A percentile compares a stretch with the other conserved stretches of the same genome.
phyloP scores from a whole-genome alignment of 1,284 basidiomycete genomes.

The Ceratobasidium sp. region DNA sequence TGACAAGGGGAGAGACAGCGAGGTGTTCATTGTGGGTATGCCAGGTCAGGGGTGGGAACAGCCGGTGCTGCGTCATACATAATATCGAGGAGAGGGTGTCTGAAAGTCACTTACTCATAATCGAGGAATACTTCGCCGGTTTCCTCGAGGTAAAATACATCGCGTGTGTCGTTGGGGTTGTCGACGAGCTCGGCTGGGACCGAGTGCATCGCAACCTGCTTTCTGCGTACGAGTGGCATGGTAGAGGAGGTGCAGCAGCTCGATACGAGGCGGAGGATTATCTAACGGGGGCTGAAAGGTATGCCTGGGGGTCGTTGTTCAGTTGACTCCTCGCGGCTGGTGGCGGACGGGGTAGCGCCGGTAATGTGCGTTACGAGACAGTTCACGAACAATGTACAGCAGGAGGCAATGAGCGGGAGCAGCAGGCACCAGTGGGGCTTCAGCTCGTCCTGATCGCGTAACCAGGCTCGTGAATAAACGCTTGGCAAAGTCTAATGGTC shows the following conservation, averaged over 20 bases:
- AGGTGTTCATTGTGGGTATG: constrained; percentile 8
- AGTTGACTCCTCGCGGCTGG: background rate
- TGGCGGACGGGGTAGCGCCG: constrained; percentile 36
- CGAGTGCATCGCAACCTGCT: constrained; percentile 84
- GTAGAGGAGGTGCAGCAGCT: background rate
- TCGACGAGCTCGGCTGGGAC: constrained; percentile 68
- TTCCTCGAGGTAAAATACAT: constrained; percentile 86
- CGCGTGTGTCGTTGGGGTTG: constrained; percentile 66
- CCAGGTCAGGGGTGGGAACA: constrained; percentile 43
- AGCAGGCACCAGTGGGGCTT: too few relatives aligned
- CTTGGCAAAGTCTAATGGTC: background rate
- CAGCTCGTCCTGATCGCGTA: background rate
- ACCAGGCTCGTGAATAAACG: background rate
- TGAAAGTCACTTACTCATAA: constrained; percentile 74
- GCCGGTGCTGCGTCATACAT: constrained; percentile 43
- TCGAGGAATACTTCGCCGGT: constrained; percentile 95
- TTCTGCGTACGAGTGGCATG: constrained; percentile 90
- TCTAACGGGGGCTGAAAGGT: too few relatives aligned
- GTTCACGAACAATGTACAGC: constrained; percentile 8
- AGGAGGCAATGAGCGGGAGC: background rate
- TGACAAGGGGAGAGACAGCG: constrained; percentile 27
- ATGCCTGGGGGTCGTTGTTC: too few relatives aligned
- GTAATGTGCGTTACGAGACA: constrained; percentile 3
- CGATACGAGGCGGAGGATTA: constrained; percentile 1
- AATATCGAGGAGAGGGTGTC: constrained; percentile 15